These are phyloP conservation scores for Arthroderma sp. DNA, from an alignment of 2,329 filamentous ascomycete species.

Conservation along the genomic window DNA sequence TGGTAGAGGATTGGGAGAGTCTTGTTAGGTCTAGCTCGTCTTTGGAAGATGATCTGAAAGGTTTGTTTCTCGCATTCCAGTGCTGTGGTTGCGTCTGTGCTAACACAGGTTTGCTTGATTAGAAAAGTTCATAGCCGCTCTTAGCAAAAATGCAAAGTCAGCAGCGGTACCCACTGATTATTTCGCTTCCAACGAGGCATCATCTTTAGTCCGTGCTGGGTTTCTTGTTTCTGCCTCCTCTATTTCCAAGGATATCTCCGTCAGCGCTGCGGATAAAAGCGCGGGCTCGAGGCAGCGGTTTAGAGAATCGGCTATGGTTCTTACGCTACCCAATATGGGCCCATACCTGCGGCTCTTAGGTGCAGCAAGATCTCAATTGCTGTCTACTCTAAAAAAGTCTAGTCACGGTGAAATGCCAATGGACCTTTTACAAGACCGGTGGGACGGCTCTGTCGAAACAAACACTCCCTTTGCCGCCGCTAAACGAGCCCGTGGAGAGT, in stretches of 20 bases:
- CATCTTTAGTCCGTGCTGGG: constrained; percentile 38
- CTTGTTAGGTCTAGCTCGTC: constrained; percentile 24
- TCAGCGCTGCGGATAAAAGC: neutral
- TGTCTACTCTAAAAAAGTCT: constrained; percentile 39
- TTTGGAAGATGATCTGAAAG: constrained; percentile 24
- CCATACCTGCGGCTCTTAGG: constrained; percentile 45
- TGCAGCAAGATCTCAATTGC: constrained; percentile 41
- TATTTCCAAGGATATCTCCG: constrained; percentile 20
- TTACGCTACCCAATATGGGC: constrained; percentile 48
- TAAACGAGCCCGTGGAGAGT: constrained; percentile 44
- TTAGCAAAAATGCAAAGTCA: constrained; percentile 35
- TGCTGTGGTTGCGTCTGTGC: neutral
- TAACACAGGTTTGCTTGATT: neutral
- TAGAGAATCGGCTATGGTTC: constrained; percentile 28
- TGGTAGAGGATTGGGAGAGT: constrained; percentile 39
- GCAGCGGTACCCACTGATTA: constrained; percentile 32
- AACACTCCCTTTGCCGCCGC: constrained; percentile 32
- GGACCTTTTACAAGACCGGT: constrained; percentile 43
- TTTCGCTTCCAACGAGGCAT: constrained; percentile 36
- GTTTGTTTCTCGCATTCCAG: constrained; percentile 11
- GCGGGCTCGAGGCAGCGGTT: constrained; percentile 8
- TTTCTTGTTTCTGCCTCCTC: constrained; percentile 41
- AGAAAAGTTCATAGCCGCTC: constrained; percentile 39
- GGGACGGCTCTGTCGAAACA: constrained; percentile 47
- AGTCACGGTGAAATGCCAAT: constrained; percentile 42